Percentiles rank a stretch among this genome's conserved stretches.
phyloP scores from a whole-genome alignment of 108 stramenopile genomes.

The Cylindrotheca closterium region DNA sequence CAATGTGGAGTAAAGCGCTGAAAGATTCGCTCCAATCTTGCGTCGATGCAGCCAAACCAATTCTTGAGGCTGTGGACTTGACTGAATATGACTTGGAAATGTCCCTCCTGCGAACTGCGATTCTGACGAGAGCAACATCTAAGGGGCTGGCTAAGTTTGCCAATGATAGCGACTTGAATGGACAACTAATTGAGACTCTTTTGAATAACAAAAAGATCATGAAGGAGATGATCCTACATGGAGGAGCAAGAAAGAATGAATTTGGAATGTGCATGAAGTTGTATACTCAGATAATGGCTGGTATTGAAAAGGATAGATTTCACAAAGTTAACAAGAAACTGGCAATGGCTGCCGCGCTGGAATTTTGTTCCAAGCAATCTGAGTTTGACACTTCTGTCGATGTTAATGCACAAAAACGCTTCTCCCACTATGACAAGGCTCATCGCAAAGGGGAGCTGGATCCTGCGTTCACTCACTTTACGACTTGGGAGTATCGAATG shows the following conservation, averaged over 20 bases:
- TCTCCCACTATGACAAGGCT: slow-evolving; percentile 46
- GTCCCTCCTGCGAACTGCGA: slow-evolving; percentile 34
- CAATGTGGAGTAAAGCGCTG: slow-evolving; percentile 20
- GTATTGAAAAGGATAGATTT: slow-evolving; percentile 34
- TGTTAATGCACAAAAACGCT: slow-evolving; percentile 49
- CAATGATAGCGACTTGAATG: slow-evolving; percentile 27
- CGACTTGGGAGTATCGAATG: slow-evolving; percentile 46
- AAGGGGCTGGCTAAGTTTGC: slow-evolving; percentile 41
- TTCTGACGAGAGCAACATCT: slow-evolving; percentile 31
- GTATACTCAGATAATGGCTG: slow-evolving; percentile 36
- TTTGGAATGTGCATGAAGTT: slow-evolving; percentile 43
- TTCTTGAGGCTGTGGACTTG: slow-evolving; percentile 27
- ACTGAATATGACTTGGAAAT: slow-evolving; percentile 37
- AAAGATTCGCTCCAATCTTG: slow-evolving; percentile 21
- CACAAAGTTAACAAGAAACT: slow-evolving; percentile 43
- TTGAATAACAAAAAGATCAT: slow-evolving; percentile 40
- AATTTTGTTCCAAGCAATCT: slow-evolving; percentile 31
- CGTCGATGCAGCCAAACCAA: slow-evolving; percentile 35
- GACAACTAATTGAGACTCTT: slow-evolving; percentile 41
- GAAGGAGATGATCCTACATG: slow-evolving; percentile 34
- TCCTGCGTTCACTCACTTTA: slow-evolving; percentile 33
- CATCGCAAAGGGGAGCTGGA: slow-evolving; percentile 48
- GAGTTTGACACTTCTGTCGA: slow-evolving; percentile 27
- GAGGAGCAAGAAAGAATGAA: slow-evolving; percentile 31
- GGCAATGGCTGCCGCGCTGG: slow-evolving; percentile 48